Evolutionary conservation across 2,329 filamentous ascomycete species (phyloP), one percentile per base, ranked within the genome.

Genomic region (Hymenoscyphus scutula): DNA sequence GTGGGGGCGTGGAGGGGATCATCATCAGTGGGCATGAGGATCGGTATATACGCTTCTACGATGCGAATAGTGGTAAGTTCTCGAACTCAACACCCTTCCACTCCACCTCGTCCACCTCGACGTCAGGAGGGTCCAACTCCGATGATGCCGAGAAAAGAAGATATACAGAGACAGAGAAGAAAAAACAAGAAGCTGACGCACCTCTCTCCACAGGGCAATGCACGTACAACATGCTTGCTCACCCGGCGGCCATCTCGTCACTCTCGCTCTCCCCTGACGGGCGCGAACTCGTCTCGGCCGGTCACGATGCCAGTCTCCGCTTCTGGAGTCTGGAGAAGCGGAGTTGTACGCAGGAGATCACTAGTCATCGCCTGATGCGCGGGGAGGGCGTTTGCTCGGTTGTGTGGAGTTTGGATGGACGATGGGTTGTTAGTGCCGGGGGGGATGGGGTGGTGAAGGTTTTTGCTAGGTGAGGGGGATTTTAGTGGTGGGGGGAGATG

Each of bases 241-340:
- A 99, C 71, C 92, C 95, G 0, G 90, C 93, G 2, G 89, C 95
- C 62, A 97, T 99, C 68, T 96, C 95, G 1, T 89, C 91, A 29
- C 83, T 99, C 5, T 96, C 92, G 0, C 84, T 99, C 23, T 97
- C 92, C 69, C 95, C 94, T 15, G 94, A 98, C 73, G 93, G 94
- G 54, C 88, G 89, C 63, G 95, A 99, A 79, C 88, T 97, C 11
- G 94, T 99, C 56, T 97, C 92, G 54, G 95, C 92, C 1, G 95
- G 95, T 25, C 95, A 99, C 75, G 95, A 99, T 74, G 94, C 94
- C 59, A 95, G 91, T 62, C 86, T 99, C 62, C 89, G 95, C 30
- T 97, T 99, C 83, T 99, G 95, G 95, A 93, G 90, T 32, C 82
- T 99, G 25, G 95, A 99, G 76, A 99, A 97, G 80, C 87, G 95